Percentiles rank a stretch among this genome's conserved stretches.
Conservation (phyloP, 805 yeast genomes). For the Pichia manshurica region DNA sequence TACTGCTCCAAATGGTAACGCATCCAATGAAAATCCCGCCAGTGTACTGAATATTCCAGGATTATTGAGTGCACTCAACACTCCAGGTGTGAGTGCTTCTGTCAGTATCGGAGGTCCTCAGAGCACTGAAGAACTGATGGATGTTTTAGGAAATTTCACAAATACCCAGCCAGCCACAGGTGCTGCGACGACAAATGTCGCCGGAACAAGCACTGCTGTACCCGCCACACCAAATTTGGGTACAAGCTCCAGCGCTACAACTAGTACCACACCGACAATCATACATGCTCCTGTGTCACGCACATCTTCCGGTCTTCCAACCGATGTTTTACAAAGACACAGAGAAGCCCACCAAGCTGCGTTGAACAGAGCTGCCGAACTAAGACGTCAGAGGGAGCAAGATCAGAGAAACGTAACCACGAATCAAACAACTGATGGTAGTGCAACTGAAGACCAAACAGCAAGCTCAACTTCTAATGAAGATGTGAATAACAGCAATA, state of each 20-base stretch:
- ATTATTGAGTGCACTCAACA: not conserved
- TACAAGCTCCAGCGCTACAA: not conserved
- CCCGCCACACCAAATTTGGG: not conserved
- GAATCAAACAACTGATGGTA: not conserved
- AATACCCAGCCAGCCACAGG: not conserved
- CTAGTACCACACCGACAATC: not conserved
- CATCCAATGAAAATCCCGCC: not conserved
- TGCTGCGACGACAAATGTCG: not conserved
- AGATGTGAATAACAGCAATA: not conserved
- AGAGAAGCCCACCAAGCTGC: slow-evolving; percentile 10
- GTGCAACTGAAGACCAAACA: not conserved
- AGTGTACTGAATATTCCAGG: not conserved
- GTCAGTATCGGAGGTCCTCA: slow-evolving; percentile 12
- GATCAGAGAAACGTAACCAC: not conserved
- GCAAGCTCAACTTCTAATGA: not conserved
- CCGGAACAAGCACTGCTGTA: not conserved
- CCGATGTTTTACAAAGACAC: slow-evolving; percentile 7
- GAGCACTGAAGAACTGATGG: slow-evolving; percentile 9
- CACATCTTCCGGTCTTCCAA: not conserved
- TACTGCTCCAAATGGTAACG: not conserved
- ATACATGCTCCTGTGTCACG: slow-evolving; percentile 2
- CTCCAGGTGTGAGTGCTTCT: slow-evolving; percentile 13
- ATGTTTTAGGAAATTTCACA: slow-evolving; percentile 7
- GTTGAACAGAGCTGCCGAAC: slow-evolving; percentile 7
- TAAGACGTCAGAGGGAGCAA: slow-evolving; percentile 4